Evolutionary conservation across 2,329 filamentous ascomycete species (phyloP), one percentile per base, ranked within the genome.

Genomic region (Fusarium cicatricum): DNA sequence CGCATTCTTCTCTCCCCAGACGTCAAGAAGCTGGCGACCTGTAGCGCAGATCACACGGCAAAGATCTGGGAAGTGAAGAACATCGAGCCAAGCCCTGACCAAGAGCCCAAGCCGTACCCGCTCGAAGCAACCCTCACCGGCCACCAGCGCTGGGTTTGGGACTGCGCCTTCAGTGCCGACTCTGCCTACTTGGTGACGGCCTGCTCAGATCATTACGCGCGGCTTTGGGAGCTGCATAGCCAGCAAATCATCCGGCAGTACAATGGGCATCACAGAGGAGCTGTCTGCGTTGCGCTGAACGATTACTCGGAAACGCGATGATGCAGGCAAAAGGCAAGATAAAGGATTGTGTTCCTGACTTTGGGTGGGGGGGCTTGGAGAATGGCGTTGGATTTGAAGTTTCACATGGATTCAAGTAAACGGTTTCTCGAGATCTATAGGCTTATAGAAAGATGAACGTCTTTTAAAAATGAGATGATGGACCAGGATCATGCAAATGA

Each of bases 91-190:
- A 58, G 67, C n/a, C 49, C 64, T 17, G 74, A 77, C 40, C 70
- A 73, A 15, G 75, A 78, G 29, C 75, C 81, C 9, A 85, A 82
- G 73, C 88, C 81, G 36, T 95, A 91, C 66, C 90, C 89, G 10
- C 84, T 96, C 16, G 91, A 97, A 75, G 92, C 92, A 3, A 96
- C 92, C 2, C 84, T 97, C 1, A 90, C 90, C 17, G 91, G 90
- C 49, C 93, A 97, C 76, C 93, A 97, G 77, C 88, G 93, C 48
- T 97, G 93, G 93, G 93, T 97, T 1, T 97, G 93, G 93, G 93
- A 97, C 74, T 97, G 93, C 70, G 93, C 93, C 1, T 97, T 97
- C 76, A 94, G 90, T 58, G 93, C 93, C 21, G 93, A 97, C 73
- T 93, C 89, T 29, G 93, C 93, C 1, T 97, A 97, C 70, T 81